Evolutionary conservation across 495 filamentous ascomycete genomes (phyloP).

Genomic region (Rhypophila decipiens): DNA sequence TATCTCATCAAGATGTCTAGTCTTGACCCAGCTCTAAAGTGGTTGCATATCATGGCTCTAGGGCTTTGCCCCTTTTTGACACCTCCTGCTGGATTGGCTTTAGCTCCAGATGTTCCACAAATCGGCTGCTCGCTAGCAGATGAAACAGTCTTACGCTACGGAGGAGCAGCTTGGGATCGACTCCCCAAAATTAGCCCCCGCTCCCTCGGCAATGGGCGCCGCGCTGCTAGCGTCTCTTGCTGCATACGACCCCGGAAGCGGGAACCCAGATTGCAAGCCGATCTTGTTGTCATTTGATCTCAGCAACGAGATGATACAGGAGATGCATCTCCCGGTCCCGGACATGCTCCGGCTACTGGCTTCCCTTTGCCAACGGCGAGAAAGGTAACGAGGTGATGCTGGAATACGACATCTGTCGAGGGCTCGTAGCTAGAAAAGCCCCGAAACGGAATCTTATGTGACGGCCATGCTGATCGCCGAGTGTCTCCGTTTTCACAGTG

Average conservation of each 20-base stretch:
- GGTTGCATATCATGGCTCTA: constrained; percentile 4
- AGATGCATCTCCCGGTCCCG: background rate
- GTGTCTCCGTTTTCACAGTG: background rate
- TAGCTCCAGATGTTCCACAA: constrained; percentile 1
- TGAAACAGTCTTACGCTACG: constrained; percentile 7
- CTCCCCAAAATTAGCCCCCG: background rate
- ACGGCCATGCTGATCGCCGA: background rate
- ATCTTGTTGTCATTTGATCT: background rate
- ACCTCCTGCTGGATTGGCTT: background rate
- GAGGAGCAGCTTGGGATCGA: constrained; percentile 1
- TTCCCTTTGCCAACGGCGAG: background rate
- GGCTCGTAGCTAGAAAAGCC: background rate
- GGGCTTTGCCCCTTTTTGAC: constrained; percentile 7
- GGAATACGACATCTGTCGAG: background rate
- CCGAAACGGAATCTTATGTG: background rate
- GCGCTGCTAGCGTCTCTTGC: background rate
- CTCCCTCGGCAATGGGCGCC: constrained; percentile 1
- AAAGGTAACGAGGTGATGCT: background rate
- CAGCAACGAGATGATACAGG: background rate
- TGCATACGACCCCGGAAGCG: background rate
- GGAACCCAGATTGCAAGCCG: background rate
- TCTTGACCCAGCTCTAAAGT: constrained; percentile 4
- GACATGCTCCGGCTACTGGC: background rate
- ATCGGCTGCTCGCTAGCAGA: constrained; percentile 3
- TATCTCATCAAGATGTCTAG: too few species aligned